These are phyloP conservation scores for Auxenochlorella pyrenoidosa DNA, from an alignment of 139 green algal genomes.

Conservation along the genomic window DNA sequence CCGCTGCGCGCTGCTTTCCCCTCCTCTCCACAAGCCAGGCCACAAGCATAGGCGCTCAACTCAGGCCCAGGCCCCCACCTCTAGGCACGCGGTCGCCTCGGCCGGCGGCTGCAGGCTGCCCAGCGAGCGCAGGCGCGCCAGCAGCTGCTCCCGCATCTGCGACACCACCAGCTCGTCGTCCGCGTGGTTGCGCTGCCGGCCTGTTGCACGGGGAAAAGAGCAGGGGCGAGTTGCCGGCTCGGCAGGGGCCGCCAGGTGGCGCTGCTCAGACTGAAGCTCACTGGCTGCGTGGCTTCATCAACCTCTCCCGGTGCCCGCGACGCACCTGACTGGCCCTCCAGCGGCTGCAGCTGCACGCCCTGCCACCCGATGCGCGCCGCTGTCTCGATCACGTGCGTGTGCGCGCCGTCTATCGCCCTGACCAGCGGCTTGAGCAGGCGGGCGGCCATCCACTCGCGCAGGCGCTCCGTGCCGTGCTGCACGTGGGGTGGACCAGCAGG, in stretches of 20 bases:
- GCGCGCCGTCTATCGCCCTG: slow-evolving; percentile 42
- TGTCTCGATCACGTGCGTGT: slow-evolving; percentile 49
- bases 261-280: not conserved
- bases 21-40: too few species aligned
- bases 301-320: not conserved
- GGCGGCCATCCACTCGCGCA: slow-evolving; percentile 75
- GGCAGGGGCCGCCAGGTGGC: too few species aligned
- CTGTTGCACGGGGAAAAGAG: slow-evolving; percentile 1
- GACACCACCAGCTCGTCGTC: slow-evolving; percentile 32
- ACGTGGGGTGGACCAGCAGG: too few species aligned
- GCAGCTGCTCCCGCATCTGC: slow-evolving; percentile 34
- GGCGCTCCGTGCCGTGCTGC: slow-evolving; percentile 65
- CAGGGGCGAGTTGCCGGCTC: too few species aligned
- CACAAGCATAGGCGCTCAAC: too few species aligned
- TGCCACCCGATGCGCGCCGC: slow-evolving; percentile 43
- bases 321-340: slow-evolving; percentile 22
- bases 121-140: slow-evolving; percentile 24
- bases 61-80: slow-evolving; percentile 4
- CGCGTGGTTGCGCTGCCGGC: slow-evolving; percentile 13
- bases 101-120: slow-evolving; percentile 27
- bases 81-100: slow-evolving; percentile 19
- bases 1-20: too few species aligned
- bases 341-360: slow-evolving; percentile 45
- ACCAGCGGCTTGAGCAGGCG: slow-evolving; percentile 72
- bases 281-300: not conserved